Evolutionary conservation across 2,329 filamentous ascomycete species (phyloP), one percentile per base, ranked within the genome.

Genomic region (Mariannaea sp.): DNA sequence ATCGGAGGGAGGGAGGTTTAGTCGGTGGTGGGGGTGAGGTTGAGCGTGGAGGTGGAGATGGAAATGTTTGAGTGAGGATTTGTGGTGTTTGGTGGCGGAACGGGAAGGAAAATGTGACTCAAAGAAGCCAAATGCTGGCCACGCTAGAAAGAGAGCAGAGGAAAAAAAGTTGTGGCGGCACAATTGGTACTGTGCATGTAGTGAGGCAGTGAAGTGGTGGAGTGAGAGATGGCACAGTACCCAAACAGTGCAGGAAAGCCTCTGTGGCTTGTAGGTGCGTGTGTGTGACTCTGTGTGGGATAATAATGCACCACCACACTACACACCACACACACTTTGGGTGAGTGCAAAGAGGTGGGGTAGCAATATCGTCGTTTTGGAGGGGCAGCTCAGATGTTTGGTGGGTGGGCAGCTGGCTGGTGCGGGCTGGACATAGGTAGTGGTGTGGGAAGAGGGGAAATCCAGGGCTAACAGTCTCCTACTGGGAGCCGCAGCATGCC

Each of bases 91-190:
- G 58, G 63, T 61, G 60, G 56, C 61, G 61, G 32, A 42, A 55
- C 53, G 52, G 62, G 66, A 65, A 65, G 64, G 62, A 65, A 65
- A 65, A 65, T 65, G 61, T 65, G 63, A 65, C 58, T 65, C 63
- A 65, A 60, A 49, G 53, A 50, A 53, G 60, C 57, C 62, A 55
- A 64, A 62, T 55, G 38, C 49, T 45, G 54, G 49, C 49, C 40
- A 50, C 22, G 17, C 46, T 46, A 46, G 36, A 41, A 49, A 41
- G 38, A 26, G 43, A 50, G 40, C n/a, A n/a, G n/a, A n/a, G n/a
- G n/a, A n/a, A n/a, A 56, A 38, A 61, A 64, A 56, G 53, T 55
- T 53, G 59, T 55, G 61, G 54, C 56, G 27, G 49, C 17, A 61
- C 53, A 57, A 58, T 56, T 50, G 62, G 49, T 56, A 60, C 62